Percentiles rank a stretch among this genome's conserved stretches.
Evolutionary conservation across 1,284 basidiomycete genomes (phyloP).

Genomic region (Chalciporus sp.): DNA sequence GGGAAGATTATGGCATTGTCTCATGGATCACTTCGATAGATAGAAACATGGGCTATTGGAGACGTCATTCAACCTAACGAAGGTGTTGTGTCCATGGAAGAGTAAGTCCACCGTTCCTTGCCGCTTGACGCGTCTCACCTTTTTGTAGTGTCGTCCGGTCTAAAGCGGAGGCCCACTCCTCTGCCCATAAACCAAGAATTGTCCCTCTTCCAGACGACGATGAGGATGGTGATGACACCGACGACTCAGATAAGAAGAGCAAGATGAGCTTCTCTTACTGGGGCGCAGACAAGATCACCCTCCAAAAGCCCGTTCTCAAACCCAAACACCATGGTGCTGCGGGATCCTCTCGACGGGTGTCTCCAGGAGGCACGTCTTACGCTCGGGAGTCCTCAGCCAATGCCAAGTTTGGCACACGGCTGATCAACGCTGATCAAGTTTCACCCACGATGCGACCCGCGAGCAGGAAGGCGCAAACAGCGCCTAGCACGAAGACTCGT

Average conservation of each 20-base stretch:
- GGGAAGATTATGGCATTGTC: slow-evolving; percentile 4
- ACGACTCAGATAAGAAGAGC: slow-evolving; percentile 84
- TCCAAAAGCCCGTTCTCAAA: slow-evolving; percentile 73
- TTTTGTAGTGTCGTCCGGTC: slow-evolving; percentile 65
- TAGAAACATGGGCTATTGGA: slow-evolving; percentile 88
- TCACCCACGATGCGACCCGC: slow-evolving; percentile 53
- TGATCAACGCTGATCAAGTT: slow-evolving; percentile 58
- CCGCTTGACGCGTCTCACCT: slow-evolving; percentile 8
- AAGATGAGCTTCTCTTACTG: slow-evolving; percentile 92
- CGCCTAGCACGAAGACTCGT: slow-evolving; percentile 51
- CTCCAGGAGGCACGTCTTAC: slow-evolving; percentile 52
- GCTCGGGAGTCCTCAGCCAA: slow-evolving; percentile 80
- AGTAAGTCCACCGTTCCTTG: slow-evolving; percentile 55
- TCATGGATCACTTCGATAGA: slow-evolving; percentile 44
- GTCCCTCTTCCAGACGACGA: slow-evolving; percentile 69
- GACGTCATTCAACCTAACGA: slow-evolving; percentile 70
- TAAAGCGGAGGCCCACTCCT: slow-evolving; percentile 59
- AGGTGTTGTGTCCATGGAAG: slow-evolving; percentile 82
- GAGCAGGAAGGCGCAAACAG: slow-evolving; percentile 61
- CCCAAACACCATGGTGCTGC: slow-evolving; percentile 42
- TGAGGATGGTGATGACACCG: slow-evolving; percentile 68
- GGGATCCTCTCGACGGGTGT: slow-evolving; percentile 47
- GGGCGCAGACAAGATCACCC: slow-evolving; percentile 85
- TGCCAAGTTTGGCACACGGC: slow-evolving; percentile 79
- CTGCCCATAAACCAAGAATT: slow-evolving; percentile 60